A percentile compares a stretch with the other conserved stretches of the same genome.
Conservation (phyloP, 2,329 filamentous ascomycete genomes). For the Camptophora hylomeconis region DNA sequence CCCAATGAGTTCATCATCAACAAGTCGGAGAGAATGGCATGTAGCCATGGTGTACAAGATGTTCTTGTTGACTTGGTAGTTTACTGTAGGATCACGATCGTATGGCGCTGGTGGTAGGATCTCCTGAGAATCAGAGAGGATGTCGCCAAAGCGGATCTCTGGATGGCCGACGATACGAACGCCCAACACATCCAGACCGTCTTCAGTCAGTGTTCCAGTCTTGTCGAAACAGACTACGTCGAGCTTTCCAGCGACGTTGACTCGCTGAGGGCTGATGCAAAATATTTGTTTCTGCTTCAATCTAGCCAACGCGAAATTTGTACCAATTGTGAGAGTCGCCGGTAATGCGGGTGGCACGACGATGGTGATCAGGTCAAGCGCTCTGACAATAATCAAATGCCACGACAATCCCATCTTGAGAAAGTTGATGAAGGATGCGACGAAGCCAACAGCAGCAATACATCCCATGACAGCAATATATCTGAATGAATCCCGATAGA, state of each 20-base stretch:
- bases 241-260: conserved; percentile 91
- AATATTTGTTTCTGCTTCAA: conserved; percentile 86
- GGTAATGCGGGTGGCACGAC: conserved; percentile 91
- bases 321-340: conserved; percentile 89
- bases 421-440: conserved; percentile 88
- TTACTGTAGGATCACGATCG: conserved; percentile 45
- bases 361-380: conserved; percentile 91
- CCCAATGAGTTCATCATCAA: conserved; percentile 80
- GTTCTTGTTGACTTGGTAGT: conserved; percentile 52
- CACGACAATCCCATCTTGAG: conserved; percentile 68
- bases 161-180: conserved; percentile 61
- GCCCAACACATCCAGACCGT: conserved; percentile 86
- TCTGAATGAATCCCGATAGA: conserved; percentile 92
- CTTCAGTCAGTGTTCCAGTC: conserved; percentile 94
- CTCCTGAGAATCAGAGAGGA: conserved; percentile 52
- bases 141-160: conserved; percentile 52
- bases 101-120: conserved; percentile 43
- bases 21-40: conserved; percentile 76
- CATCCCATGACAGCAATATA: conserved; percentile 95
- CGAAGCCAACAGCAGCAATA: conserved; percentile 74
- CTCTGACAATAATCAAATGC: conserved; percentile 84
- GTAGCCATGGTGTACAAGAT: conserved; percentile 93
- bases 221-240: conserved; percentile 98
- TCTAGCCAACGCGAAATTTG: conserved; percentile 79
- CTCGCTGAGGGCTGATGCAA: conserved; percentile 92